These are phyloP conservation scores for Neurospora sp. DNA, from an alignment of 495 filamentous ascomycete genomes.

Conservation along the genomic window DNA sequence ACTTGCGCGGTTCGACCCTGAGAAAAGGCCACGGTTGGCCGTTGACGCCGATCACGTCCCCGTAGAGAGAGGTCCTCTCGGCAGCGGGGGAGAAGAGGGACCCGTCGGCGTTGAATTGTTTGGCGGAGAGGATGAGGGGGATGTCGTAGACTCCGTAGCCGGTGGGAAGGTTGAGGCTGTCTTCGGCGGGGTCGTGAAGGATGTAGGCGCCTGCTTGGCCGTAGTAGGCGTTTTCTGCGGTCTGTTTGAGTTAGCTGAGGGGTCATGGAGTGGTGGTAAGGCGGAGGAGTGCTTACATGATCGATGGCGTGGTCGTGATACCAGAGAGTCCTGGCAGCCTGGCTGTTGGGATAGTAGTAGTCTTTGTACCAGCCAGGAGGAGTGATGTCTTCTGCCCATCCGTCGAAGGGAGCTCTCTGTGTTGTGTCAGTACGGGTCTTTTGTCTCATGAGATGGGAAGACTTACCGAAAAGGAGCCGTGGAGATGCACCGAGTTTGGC, in stretches of 20 bases:
- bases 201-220: conserved; percentile 41
- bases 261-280: too few relatives aligned
- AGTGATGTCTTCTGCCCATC: conserved; percentile 47
- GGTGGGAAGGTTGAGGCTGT: conserved; percentile 32
- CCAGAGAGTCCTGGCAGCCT: conserved; percentile 42
- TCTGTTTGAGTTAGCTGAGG: conserved; percentile 7
- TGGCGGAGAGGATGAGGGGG: conserved; percentile 37
- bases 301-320: conserved; percentile 46
- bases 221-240: conserved; percentile 44
- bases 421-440: neutral
- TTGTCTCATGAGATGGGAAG: neutral
- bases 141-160: conserved; percentile 41
- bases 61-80: conserved; percentile 37
- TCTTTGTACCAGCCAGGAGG: conserved; percentile 43
- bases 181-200: conserved; percentile 34
- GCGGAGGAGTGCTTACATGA: conserved; percentile 8
- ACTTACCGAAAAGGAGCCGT: conserved; percentile 34
- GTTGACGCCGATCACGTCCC: conserved; percentile 48
- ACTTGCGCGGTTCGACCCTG: conserved; percentile 46
- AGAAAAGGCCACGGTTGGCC: conserved; percentile 46
- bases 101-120: conserved; percentile 39
- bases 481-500: conserved; percentile 38
- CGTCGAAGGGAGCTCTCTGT: conserved; percentile 28
- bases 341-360: conserved; percentile 49
- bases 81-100: conserved; percentile 26